Percentiles rank a stretch among this genome's conserved stretches.
Evolutionary conservation across 1,284 basidiomycete species (phyloP).

Genomic region (Puccinia novopanici): DNA sequence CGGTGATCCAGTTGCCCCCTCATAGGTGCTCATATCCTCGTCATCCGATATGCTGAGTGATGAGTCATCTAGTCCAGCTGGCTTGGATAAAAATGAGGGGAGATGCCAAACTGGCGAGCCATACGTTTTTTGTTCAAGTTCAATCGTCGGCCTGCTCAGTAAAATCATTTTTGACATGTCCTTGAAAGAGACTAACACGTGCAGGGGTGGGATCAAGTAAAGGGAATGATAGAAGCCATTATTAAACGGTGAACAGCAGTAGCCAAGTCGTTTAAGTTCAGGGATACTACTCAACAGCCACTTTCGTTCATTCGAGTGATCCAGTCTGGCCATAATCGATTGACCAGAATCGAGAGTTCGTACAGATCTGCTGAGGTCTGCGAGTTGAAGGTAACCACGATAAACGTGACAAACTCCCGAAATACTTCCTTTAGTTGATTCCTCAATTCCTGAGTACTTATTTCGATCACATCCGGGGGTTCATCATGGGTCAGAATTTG

Average conservation of each 20-base stretch:
- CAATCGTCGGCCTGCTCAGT: slow-evolving; percentile 22
- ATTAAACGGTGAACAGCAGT: not conserved
- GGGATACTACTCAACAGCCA: slow-evolving; percentile 19
- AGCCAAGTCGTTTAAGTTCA: not conserved
- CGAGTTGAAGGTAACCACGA: slow-evolving; percentile 34
- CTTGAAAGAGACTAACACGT: slow-evolving; percentile 27
- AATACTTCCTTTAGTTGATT: slow-evolving; percentile 23
- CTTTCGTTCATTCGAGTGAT: slow-evolving; percentile 22
- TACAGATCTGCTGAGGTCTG: slow-evolving; percentile 40
- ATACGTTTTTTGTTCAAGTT: slow-evolving; percentile 37
- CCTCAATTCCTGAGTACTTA: not conserved
- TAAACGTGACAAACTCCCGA: slow-evolving; percentile 22
- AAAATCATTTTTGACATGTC: slow-evolving; percentile 40
- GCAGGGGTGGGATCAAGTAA: not conserved
- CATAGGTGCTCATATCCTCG: not conserved
- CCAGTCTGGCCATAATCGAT: slow-evolving; percentile 38
- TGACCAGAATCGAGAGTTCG: slow-evolving; percentile 31
- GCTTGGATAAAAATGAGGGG: slow-evolving; percentile 20
- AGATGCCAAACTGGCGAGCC: slow-evolving; percentile 29
- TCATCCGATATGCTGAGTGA: not conserved
- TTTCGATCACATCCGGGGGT: not conserved
- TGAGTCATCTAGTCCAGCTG: not conserved
- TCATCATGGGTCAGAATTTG: slow-evolving; percentile 13
- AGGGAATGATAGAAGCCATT: no score
- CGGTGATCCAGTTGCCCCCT: not conserved